Percentiles rank a stretch among this genome's conserved stretches.
Conservation (phyloP, 352 stramenopile species). For the Pythium plurisporium region DNA sequence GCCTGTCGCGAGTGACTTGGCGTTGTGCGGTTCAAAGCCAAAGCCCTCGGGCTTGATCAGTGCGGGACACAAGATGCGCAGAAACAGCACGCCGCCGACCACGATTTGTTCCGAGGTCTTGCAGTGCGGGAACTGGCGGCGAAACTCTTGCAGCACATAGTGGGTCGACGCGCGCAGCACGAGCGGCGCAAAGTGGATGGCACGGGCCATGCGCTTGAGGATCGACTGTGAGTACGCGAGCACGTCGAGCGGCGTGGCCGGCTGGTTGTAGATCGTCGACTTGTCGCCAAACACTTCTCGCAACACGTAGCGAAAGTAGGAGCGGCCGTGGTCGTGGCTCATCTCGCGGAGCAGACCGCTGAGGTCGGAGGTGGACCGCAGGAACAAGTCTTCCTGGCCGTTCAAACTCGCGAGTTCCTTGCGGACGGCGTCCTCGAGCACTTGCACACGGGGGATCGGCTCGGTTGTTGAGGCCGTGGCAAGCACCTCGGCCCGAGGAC, state of each 20-base stretch:
- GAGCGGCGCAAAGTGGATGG: constrained; percentile 67
- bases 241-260: constrained; percentile 35
- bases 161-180: constrained; percentile 68
- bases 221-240: constrained; percentile 54
- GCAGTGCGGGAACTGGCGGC: constrained; percentile 60
- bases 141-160: constrained; percentile 69
- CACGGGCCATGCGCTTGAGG: constrained; percentile 61
- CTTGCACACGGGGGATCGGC: constrained; percentile 46
- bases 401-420: constrained; percentile 53
- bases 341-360: constrained; percentile 68
- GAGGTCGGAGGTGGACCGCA: constrained; percentile 71
- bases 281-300: constrained; percentile 71
- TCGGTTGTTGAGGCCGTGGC: neutral
- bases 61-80: constrained; percentile 70
- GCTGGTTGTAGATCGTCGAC: constrained; percentile 41
- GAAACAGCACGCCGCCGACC: constrained; percentile 68
- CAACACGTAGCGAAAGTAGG: constrained; percentile 81
- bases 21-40: constrained; percentile 57
- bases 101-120: constrained; percentile 62
- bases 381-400: constrained; percentile 72
- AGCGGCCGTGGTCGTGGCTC: constrained; percentile 55
- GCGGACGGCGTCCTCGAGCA: constrained; percentile 65
- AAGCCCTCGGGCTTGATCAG: constrained; percentile 83
- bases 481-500: constrained; percentile 32
- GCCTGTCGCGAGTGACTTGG: constrained; percentile 41